Evolutionary conservation across 192 early-diverging fungal genomes (phyloP).

Genomic region (Backusella westeae): DNA sequence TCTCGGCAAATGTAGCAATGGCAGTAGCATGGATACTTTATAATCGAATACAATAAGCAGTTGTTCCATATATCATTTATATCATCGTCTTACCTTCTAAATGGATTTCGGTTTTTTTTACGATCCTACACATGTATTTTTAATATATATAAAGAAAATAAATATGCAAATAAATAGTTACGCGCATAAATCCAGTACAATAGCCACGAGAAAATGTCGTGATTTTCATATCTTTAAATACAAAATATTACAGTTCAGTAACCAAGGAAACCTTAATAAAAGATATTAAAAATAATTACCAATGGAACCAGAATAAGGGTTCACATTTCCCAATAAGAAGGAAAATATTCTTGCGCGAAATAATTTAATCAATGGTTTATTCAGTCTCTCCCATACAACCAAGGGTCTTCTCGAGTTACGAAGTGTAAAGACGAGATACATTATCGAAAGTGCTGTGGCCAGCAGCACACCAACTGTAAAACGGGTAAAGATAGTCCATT

Average conservation of each 20-base stretch:
- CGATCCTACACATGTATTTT: conserved; percentile 37
- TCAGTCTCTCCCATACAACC: conserved; percentile 48
- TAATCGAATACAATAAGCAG: too few species aligned
- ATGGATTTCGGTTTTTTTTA: conserved; percentile 47
- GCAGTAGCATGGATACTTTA: conserved; percentile 49
- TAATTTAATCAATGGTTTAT: conserved; percentile 43
- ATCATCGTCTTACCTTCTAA: conserved; percentile 31
- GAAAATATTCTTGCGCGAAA: conserved; percentile 48
- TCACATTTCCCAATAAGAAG: conserved; percentile 40
- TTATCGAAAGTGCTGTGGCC: conserved; percentile 18
- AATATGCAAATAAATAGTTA: conserved; percentile 13
- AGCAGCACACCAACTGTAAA: conserved; percentile 29
- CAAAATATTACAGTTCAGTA: too few species aligned
- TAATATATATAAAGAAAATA: too few species aligned
- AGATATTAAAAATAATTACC: conserved; percentile 18
- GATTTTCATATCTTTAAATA: conserved; percentile 24
- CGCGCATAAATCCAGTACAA: conserved; percentile 55
- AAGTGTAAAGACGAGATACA: conserved; percentile 26
- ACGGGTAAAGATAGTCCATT: conserved; percentile 35
- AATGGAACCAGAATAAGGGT: conserved; percentile 50
- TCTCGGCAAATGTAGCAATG: conserved; percentile 54
- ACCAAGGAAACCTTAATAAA: too few species aligned
- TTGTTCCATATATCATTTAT: not conserved
- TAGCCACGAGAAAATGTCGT: conserved; percentile 50
- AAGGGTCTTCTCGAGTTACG: conserved; percentile 36